Evolutionary conservation across 306 rosid genomes (phyloP), one percentile per base, ranked within the genome.

Genomic region (Coriaria nepalensis): DNA sequence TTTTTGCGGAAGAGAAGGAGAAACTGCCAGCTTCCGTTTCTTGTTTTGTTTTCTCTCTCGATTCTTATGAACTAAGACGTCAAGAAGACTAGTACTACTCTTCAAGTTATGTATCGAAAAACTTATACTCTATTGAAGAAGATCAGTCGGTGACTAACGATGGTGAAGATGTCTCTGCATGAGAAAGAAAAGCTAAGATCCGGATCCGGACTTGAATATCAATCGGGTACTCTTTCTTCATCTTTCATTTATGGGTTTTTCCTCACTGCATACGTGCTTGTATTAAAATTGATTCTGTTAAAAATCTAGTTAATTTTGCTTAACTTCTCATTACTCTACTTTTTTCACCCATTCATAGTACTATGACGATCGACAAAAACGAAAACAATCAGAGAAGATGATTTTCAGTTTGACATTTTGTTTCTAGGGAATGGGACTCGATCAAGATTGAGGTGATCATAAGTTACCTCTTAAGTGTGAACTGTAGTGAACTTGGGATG

Each of bases 401-500:
- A n/a, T 42, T 49, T 66, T 52, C 47, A 0, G 6, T 29, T 50
- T 13, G 40, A 55, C 61, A 33, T 10, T 59, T 60, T 32, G 50
- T 66, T 50, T 42, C 47, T 93, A 81, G 98, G 90, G 65, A 62
- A 67, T 53, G 68, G 53, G 60, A 50, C 43, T 56, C 63, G 59
- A 59, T 59, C 67, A 43, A 52, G 61, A 53, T 42, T 29, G 71
- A 60, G 47, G 53, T 11, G 47, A 59, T 69, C 60, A 3, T 37
- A 56, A 51, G 59, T 53, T 48, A 47, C 53, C 61, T 64, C 41
- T 75, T n/a, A 56, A 82, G 29, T 20, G 29, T 20, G 29, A 20
- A 20, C 29, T 85, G 95, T 93, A 78, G 66, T 92, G 87, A 79
- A 52, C 9, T 60, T 67, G 75, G 71, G 81, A 68, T 75, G 83